These are phyloP conservation scores for Podila epicladia DNA, from an alignment of 192 early-diverging fungal species.

Conservation along the genomic window DNA sequence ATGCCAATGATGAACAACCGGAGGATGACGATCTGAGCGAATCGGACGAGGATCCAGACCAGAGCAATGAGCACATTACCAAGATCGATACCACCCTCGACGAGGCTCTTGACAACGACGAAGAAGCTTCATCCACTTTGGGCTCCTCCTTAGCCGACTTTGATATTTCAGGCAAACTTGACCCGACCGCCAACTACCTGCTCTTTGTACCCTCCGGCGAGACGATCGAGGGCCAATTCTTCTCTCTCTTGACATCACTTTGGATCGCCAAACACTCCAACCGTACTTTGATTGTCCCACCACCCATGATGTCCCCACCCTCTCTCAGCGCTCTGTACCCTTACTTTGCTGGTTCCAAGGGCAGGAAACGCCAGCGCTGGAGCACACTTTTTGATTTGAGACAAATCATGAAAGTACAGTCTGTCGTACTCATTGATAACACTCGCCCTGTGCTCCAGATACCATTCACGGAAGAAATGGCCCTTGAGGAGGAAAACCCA, in stretches of 20 bases:
- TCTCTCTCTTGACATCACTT: conserved; percentile 27
- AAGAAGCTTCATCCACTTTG: not conserved
- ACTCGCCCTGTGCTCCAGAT: conserved; percentile 26
- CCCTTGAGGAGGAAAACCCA: conserved; percentile 30
- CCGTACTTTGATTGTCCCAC: conserved; percentile 34
- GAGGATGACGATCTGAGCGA: not conserved
- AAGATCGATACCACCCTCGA: too few relatives aligned
- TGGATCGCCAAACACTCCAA: conserved; percentile 50
- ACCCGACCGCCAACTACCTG: conserved; percentile 18
- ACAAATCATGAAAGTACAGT: conserved; percentile 2
- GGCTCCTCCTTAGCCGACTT: conserved; percentile 13
- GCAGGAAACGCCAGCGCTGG: conserved; percentile 39
- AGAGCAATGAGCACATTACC: not conserved
- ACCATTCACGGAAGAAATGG: conserved; percentile 39
- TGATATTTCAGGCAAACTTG: conserved; percentile 20
- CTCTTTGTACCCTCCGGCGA: conserved; percentile 41
- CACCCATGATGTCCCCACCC: conserved; percentile 42
- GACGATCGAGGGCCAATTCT: conserved; percentile 44
- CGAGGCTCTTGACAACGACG: too few relatives aligned
- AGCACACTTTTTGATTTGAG: conserved; percentile 36
- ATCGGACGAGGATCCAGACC: not conserved
- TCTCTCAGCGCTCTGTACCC: conserved; percentile 24
- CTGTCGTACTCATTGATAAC: conserved; percentile 13
- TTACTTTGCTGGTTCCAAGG: conserved; percentile 21
- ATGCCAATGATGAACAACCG: conserved; percentile 1